Percentiles rank a stretch among this genome's conserved stretches.
phyloP scores from a whole-genome alignment of 306 rosid species.

The Sindora glabra region DNA sequence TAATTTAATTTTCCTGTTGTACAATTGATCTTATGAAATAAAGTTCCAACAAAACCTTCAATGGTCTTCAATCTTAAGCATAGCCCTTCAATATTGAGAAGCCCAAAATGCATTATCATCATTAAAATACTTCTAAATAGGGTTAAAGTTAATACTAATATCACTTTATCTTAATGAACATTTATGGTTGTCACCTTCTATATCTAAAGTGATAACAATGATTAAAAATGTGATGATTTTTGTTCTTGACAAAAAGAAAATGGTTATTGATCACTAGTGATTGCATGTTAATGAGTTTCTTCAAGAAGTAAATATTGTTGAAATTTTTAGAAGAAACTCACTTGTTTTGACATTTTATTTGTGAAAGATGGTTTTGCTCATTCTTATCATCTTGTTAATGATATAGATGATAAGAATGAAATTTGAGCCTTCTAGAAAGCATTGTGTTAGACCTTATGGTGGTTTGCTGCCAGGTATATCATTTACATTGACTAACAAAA shows the following conservation, averaged over 20 bases:
- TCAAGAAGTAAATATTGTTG: slow-evolving; percentile 51
- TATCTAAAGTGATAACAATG: slow-evolving; percentile 50
- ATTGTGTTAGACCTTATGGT: slow-evolving; percentile 24
- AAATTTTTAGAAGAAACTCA: slow-evolving; percentile 54
- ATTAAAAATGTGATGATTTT: slow-evolving; percentile 58
- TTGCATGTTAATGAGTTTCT: slow-evolving; percentile 56
- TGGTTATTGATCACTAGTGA: slow-evolving; percentile 73
- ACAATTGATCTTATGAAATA: too few species aligned
- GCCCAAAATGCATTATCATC: too few species aligned
- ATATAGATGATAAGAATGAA: slow-evolving; percentile 11
- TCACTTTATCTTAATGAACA: slow-evolving; percentile 77
- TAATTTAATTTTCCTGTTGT: too few species aligned
- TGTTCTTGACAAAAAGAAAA: slow-evolving; percentile 50
- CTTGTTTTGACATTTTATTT: slow-evolving; percentile 51
- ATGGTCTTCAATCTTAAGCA: too few species aligned
- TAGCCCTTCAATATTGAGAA: too few species aligned
- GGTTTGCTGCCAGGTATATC: slow-evolving; percentile 29
- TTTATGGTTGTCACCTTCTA: slow-evolving; percentile 56
- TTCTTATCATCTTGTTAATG: slow-evolving; percentile 32
- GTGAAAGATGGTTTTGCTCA: slow-evolving; percentile 27
- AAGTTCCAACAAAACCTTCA: too few species aligned
- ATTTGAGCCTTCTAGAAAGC: slow-evolving; percentile 24
- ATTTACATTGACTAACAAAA: slow-evolving; percentile 30
- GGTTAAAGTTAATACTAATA: too few species aligned
- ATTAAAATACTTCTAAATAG: too few species aligned